Percentiles rank a stretch among this genome's conserved stretches.
Conservation (phyloP, 305 asterid genomes). For the Fraxinus xanthoxyloides region DNA sequence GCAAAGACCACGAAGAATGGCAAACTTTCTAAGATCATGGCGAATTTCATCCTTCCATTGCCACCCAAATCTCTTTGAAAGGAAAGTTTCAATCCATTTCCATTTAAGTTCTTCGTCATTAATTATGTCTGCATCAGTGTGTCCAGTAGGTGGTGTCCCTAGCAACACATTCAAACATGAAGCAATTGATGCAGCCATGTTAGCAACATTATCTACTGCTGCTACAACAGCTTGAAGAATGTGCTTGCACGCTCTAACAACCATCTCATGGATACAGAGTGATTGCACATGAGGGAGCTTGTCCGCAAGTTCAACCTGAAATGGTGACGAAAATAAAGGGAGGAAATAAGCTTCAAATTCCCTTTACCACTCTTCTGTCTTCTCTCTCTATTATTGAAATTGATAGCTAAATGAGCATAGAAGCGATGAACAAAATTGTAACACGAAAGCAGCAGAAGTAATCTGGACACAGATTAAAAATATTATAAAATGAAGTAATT, state of each 20-base stretch:
- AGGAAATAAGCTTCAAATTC: slow-evolving; percentile 19
- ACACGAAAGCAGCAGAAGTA: slow-evolving; percentile 19
- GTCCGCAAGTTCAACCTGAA: slow-evolving; percentile 85
- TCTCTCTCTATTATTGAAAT: background rate
- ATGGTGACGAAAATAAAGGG: slow-evolving; percentile 20
- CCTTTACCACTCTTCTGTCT: slow-evolving; percentile 14
- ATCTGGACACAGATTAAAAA: slow-evolving; percentile 13
- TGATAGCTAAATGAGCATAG: slow-evolving; percentile 8
- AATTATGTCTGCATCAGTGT: slow-evolving; percentile 37
- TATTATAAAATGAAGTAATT: slow-evolving; percentile 30
- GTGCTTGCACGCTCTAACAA: slow-evolving; percentile 88
- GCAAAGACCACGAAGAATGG: slow-evolving; percentile 86
- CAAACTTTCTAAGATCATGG: slow-evolving; percentile 63
- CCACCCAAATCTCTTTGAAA: slow-evolving; percentile 64
- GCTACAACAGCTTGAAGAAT: slow-evolving; percentile 77
- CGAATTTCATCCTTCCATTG: slow-evolving; percentile 60
- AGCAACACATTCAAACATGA: slow-evolving; percentile 77
- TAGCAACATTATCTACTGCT: slow-evolving; percentile 56
- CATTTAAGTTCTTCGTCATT: slow-evolving; percentile 60
- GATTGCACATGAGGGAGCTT: slow-evolving; percentile 92
- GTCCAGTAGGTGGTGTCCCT: slow-evolving; percentile 53
- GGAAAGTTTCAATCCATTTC: slow-evolving; percentile 77
- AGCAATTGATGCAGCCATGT: slow-evolving; percentile 66
- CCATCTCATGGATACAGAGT: slow-evolving; percentile 87
- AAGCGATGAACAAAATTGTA: slow-evolving; percentile 15